phyloP scores from a whole-genome alignment of 352 stramenopile genomes.

The Phytophthora pseudosyringae region DNA sequence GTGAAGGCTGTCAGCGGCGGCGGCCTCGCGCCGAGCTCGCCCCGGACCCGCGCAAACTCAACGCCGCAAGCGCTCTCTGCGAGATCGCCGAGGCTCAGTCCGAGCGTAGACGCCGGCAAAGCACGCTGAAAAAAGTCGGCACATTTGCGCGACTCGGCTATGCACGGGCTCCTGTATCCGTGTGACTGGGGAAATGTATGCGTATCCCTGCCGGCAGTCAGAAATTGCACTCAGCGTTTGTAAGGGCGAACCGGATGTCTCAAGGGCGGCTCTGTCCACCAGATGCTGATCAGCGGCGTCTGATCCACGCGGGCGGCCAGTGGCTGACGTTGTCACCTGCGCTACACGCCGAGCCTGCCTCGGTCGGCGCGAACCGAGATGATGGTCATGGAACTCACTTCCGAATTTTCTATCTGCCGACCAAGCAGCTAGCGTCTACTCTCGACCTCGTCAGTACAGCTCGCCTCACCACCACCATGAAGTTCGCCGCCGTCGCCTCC shows the following conservation, averaged over 20 bases:
- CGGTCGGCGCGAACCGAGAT: not conserved
- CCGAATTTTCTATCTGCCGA: slow-evolving; percentile 33
- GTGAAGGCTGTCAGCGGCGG: too few species aligned
- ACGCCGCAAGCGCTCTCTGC: too few species aligned
- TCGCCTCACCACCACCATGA: slow-evolving; percentile 28
- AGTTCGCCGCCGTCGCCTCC: slow-evolving; percentile 30
- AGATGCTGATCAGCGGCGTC: slow-evolving; percentile 10
- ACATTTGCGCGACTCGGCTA: slow-evolving; percentile 3
- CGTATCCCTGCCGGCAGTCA: slow-evolving; percentile 18
- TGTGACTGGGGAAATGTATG: slow-evolving; percentile 3
- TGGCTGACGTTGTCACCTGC: slow-evolving; percentile 14
- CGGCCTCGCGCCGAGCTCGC: too few species aligned
- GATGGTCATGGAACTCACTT: slow-evolving; percentile 26
- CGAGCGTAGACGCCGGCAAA: too few species aligned
- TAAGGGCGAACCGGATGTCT: slow-evolving; percentile 29
- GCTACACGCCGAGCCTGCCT: too few species aligned
- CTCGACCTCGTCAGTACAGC: slow-evolving; percentile 27
- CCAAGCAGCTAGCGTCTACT: slow-evolving; percentile 33
- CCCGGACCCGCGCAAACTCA: too few species aligned
- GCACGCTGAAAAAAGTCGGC: too few species aligned
- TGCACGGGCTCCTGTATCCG: slow-evolving; percentile 4
- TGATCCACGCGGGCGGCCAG: slow-evolving; percentile 14
- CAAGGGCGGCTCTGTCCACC: slow-evolving; percentile 24
- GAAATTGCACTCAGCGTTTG: slow-evolving; percentile 25
- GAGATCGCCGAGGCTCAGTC: too few species aligned